Evolutionary conservation across 2,329 filamentous ascomycete genomes (phyloP), one percentile per base, ranked within the genome.

Genomic region (Venturia carpophila): DNA sequence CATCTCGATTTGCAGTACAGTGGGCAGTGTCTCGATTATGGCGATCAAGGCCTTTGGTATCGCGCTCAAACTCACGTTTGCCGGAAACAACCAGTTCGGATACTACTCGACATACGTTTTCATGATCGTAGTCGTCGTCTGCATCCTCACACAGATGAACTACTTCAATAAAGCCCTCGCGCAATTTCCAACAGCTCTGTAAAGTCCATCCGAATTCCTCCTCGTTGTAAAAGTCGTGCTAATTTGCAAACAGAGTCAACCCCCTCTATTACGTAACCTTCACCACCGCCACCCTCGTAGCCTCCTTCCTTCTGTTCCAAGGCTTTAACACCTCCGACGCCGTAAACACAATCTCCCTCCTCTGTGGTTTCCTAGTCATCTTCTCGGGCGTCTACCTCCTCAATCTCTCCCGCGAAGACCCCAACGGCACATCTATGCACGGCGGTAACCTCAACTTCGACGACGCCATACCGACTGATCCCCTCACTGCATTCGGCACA

Each of bases 81-180:
- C 84, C 60, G 94, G 93, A 64, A 89, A 95, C 77, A 99, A 99
- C 77, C 94, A 99, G 76, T 97, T 99, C 76, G 86, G 85, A 5
- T 91, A 96, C 71, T 91, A 95, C 1, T 96, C 92, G 62, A 99
- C 95, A 67, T 99, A 99, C 72, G 92, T 97, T 68, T 99, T 99
- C 75, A 87, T 93, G 77, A 97, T 99, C 69, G 85, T 97, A 69
- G 94, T 92, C 0, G 82, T 83, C 3, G 91, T 97, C 69, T 99
- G 94, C 80, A 97, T 99, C 73, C 77, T 99, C 70, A 97, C 92
- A 10, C 94, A 99, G 81, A 97, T 99, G 94, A 99, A 99, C 78
- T 99, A 99, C 78, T 96, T 99, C 79, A 99, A 99, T 82, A 99
- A 99, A 78, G 94, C 94, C 9, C 80, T 99, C 67, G 95, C 91